Conservation (phyloP, 2,329 filamentous ascomycete species). For the Cordyceps farinosa region DNA sequence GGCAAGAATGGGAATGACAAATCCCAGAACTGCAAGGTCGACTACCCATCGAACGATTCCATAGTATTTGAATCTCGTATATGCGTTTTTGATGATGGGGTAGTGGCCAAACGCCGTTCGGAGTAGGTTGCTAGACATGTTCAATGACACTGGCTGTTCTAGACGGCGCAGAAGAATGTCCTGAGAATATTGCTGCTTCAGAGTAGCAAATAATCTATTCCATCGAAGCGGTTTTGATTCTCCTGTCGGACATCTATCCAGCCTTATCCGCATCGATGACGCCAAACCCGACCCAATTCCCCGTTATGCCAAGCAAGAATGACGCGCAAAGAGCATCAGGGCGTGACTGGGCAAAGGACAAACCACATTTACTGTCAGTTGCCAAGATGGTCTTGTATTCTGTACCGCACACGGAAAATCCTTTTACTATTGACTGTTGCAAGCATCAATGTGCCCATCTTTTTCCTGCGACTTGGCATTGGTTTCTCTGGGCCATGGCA, state of each 20-base stretch:
- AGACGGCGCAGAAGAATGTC: background rate
- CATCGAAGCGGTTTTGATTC: background rate
- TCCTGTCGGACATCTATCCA: background rate
- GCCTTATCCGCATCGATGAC: background rate
- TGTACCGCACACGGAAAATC: background rate
- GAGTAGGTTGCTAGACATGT: background rate
- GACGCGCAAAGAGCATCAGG: background rate
- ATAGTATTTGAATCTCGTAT: background rate
- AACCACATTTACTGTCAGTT: background rate
- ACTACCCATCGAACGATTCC: background rate
- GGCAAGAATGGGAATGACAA: background rate
- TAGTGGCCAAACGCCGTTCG: background rate
- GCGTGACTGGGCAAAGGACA: background rate
- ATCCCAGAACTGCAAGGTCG: background rate
- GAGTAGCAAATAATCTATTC: background rate
- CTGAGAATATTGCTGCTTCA: background rate
- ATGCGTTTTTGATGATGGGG: background rate
- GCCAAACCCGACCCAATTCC: background rate
- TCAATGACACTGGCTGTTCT: background rate
- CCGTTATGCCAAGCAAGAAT: background rate
- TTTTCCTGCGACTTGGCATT: background rate
- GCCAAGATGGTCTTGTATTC: background rate
- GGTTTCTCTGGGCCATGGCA: background rate
- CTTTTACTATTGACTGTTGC: background rate
- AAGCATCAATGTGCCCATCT: background rate